Percentiles rank a stretch among this genome's conserved stretches.
Evolutionary conservation across 495 filamentous ascomycete genomes (phyloP).

Genomic region (Penicillium macrosclerotiorum): DNA sequence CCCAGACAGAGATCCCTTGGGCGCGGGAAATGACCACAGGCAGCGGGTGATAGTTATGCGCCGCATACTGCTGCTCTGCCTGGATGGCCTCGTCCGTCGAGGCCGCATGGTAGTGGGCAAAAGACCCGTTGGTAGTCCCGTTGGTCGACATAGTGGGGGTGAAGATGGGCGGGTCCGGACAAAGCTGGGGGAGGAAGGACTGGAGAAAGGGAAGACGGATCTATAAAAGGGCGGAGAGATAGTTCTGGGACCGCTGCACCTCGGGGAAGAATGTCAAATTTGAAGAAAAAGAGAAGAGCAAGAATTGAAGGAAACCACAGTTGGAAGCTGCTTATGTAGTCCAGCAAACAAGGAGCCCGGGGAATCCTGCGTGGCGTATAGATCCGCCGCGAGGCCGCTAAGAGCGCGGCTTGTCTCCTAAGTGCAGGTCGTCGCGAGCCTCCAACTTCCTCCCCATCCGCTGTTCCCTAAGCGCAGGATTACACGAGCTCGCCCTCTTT

Average conservation of each 20-base stretch:
- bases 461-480: conserved; percentile 41
- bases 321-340: conserved; percentile 16
- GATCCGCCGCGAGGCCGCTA: conserved; percentile 26
- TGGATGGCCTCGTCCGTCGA: conserved; percentile 78
- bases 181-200: not conserved
- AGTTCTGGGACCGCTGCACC: too few species aligned
- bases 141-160: conserved; percentile 40
- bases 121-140: conserved; percentile 30
- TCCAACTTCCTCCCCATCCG: conserved; percentile 10
- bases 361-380: conserved; percentile 16
- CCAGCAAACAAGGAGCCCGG: conserved; percentile 2
- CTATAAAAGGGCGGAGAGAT: too few species aligned
- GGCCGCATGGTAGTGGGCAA: conserved; percentile 69
- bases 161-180: conserved; percentile 13
- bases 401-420: conserved; percentile 55
- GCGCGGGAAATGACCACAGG: conserved; percentile 87
- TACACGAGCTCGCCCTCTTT: conserved; percentile 18
- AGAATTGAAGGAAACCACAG: conserved; percentile 8
- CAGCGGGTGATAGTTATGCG: conserved; percentile 98
- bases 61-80: conserved; percentile 79
- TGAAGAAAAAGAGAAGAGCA: conserved; percentile 17
- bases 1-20: conserved; percentile 86
- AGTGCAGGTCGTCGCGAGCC: conserved; percentile 61
- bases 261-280: too few species aligned
- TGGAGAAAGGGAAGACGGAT: not conserved